A percentile compares a stretch with the other conserved stretches of the same genome.
These are phyloP conservation scores for Plasmodium gallinaceum DNA, from an alignment of 169 alveolate genomes.

Conservation along the genomic window DNA sequence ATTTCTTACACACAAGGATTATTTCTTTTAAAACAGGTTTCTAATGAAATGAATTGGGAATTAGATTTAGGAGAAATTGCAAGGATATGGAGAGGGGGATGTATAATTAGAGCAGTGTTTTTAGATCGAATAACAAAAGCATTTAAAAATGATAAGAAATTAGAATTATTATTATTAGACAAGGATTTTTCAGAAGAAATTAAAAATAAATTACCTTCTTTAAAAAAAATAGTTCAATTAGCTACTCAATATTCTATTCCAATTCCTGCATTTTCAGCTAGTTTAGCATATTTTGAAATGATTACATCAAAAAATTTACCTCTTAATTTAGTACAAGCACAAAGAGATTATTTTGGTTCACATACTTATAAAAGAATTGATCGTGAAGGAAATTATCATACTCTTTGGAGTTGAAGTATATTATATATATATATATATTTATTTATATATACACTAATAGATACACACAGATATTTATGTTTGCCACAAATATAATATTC, in stretches of 20 bases:
- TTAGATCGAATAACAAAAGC: conserved; percentile 81
- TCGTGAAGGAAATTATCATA: conserved; percentile 83
- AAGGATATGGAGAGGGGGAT: conserved; percentile 90
- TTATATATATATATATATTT: neutral
- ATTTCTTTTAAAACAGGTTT: conserved; percentile 82
- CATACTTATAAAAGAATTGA: conserved; percentile 86
- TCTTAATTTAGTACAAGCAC: conserved; percentile 88
- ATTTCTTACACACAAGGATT: conserved; percentile 89
- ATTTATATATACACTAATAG: neutral
- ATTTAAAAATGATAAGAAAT: conserved; percentile 40
- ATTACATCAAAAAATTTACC: conserved; percentile 80
- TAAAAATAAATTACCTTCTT: conserved; percentile 74
- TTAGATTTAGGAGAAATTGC: conserved; percentile 82
- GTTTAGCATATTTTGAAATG: conserved; percentile 84
- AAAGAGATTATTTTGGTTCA: conserved; percentile 90
- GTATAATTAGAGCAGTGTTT: conserved; percentile 88
- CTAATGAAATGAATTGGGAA: conserved; percentile 82
- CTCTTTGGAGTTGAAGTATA: conserved; percentile 76
- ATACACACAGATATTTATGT: neutral
- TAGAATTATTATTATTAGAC: conserved; percentile 75
- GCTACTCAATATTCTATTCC: conserved; percentile 80
- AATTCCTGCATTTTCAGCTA: conserved; percentile 82
- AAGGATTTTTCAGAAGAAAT: conserved; percentile 69
- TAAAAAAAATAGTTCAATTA: conserved; percentile 82
- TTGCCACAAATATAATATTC: too few species aligned